Conservation (phyloP, 1,284 basidiomycete genomes). For the Moesziomyces parantarcticus region DNA sequence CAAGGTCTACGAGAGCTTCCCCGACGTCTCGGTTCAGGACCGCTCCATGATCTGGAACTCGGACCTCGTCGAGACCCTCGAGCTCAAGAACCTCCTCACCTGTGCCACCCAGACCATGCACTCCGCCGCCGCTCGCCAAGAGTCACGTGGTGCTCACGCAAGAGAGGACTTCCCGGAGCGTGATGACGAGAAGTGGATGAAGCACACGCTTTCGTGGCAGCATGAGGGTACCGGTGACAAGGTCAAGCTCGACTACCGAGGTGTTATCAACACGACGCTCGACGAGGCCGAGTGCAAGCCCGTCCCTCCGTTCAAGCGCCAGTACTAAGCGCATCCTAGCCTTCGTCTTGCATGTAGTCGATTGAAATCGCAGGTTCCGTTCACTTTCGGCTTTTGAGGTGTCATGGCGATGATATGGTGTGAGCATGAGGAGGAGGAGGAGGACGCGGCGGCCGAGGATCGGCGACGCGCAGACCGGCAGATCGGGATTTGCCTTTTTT, state of each 20-base stretch:
- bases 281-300: constrained; percentile 93
- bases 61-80: constrained; percentile 95
- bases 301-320: constrained; percentile 64
- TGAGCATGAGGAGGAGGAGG: no score
- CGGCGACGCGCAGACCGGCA: no score
- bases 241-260: constrained; percentile 89
- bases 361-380: constrained; percentile 1
- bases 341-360: background rate
- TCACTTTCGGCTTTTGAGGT: background rate
- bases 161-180: constrained; percentile 90
- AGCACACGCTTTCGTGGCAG: constrained; percentile 63
- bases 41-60: constrained; percentile 92
- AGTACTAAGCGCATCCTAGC: constrained; percentile 36
- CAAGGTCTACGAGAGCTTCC: constrained; percentile 86
- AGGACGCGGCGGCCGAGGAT: no score
- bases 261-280: constrained; percentile 84
- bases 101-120: constrained; percentile 95
- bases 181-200: constrained; percentile 76
- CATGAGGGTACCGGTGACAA: constrained; percentile 72
- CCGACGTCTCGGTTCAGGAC: constrained; percentile 94
- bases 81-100: constrained; percentile 94
- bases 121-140: constrained; percentile 93
- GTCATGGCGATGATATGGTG: background rate
- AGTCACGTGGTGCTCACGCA: constrained; percentile 96
- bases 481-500: no score